These are phyloP conservation scores for Fagus sylvatica DNA, from an alignment of 306 rosid species.

Conservation along the genomic window DNA sequence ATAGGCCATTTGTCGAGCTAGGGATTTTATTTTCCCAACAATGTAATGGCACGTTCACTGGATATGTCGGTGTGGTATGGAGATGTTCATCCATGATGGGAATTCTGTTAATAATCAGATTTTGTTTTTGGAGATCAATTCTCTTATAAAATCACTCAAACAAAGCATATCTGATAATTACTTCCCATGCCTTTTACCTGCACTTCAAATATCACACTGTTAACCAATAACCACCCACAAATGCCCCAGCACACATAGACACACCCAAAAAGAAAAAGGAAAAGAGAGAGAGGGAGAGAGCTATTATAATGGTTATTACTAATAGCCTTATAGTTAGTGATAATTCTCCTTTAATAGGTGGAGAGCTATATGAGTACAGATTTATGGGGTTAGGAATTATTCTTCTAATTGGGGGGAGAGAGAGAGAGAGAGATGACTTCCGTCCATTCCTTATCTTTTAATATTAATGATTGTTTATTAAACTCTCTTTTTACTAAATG, in stretches of 20 bases:
- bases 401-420: too few relatives aligned
- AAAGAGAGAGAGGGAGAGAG: not conserved
- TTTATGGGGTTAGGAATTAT: too few relatives aligned
- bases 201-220: conserved; percentile 24
- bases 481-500: too few relatives aligned
- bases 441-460: too few relatives aligned
- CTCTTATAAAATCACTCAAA: conserved; percentile 18
- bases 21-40: conserved; percentile 1
- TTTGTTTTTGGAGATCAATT: conserved; percentile 9
- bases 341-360: too few relatives aligned
- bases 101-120: conserved; percentile 15
- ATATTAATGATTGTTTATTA: too few relatives aligned
- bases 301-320: too few relatives aligned
- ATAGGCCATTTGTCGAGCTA: conserved; percentile 8
- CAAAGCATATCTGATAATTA: conserved; percentile 19
- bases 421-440: too few relatives aligned
- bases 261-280: not conserved
- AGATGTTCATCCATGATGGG: conserved; percentile 23
- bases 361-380: too few relatives aligned
- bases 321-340: too few relatives aligned
- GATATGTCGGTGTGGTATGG: conserved; percentile 21
- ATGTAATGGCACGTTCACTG: not conserved
- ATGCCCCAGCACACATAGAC: not conserved
- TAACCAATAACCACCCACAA: conserved; percentile 7
- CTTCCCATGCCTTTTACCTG: conserved; percentile 65